A percentile compares a stretch with the other conserved stretches of the same genome.
phyloP scores from a whole-genome alignment of 208 protist genomes.

The Crithidia mellificae region DNA sequence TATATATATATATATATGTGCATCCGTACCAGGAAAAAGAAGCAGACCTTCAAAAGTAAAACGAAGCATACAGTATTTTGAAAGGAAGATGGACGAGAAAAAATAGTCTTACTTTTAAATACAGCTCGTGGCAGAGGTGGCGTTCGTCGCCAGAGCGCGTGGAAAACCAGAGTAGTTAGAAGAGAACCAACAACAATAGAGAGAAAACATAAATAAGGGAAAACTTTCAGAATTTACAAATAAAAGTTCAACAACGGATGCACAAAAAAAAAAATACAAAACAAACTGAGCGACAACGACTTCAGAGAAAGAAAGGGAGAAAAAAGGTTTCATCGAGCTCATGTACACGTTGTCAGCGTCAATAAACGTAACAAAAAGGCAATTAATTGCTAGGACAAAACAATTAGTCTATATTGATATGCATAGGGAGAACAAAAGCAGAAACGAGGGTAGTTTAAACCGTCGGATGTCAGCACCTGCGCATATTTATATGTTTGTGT shows the following conservation, averaged over 20 bases:
- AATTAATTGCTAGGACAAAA: background rate
- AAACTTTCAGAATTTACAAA: no score
- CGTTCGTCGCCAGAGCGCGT: background rate
- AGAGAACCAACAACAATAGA: background rate
- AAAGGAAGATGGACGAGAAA: background rate
- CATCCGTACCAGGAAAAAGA: conserved; percentile 27
- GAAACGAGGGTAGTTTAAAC: background rate
- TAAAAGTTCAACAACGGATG: background rate
- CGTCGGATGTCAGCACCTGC: background rate
- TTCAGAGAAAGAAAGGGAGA: background rate
- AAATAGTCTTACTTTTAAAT: background rate
- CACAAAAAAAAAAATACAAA: background rate
- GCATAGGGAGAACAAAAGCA: background rate
- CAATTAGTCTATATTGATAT: background rate
- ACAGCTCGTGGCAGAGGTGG: conserved; percentile 5
- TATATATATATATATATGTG: no score
- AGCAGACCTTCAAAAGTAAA: conserved; percentile 1
- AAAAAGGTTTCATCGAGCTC: background rate
- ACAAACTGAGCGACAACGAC: background rate
- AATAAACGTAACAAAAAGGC: background rate
- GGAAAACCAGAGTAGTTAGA: background rate
- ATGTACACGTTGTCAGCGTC: background rate
- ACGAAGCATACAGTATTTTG: background rate
- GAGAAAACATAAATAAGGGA: background rate
- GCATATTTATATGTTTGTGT: background rate